Evolutionary conservation across 2,329 filamentous ascomycete genomes (phyloP), one percentile per base, ranked within the genome.

Genomic region (Parastagonospora avenae): DNA sequence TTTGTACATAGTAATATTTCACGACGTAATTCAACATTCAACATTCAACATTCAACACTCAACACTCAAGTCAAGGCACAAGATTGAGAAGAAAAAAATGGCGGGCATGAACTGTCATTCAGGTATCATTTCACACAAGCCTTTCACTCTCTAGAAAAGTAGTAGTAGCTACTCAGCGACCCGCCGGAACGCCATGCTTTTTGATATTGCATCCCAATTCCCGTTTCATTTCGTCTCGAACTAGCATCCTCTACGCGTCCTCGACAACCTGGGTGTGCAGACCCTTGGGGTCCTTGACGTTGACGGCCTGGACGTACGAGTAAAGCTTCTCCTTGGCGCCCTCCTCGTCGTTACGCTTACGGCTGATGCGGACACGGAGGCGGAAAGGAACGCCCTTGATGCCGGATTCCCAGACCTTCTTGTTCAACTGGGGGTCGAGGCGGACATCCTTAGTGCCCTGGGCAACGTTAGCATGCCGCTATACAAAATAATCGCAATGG

Each of bases 331-430:
- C 91, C 86, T 96, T 96, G 79, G 95, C 94, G 74, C 91, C 91
- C 84, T 99, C 94, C 86, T 97, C 94, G 80, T 99, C 94, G 84
- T 99, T 99, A 87, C 94, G 91, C 88, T 96, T 95, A 82, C 94
- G 91, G 77, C 92, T 96, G 83, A 99, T 97, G 82, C 95, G 92
- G 77, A 99, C 88, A 75, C 94, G 93, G 73, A 99, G 85, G 81
- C 95, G 89, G 90, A 89, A 97, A 70, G 93, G 91, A 68, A 97
- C 92, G 76, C 94, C 95, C 90, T 97, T 99, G 85, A 99, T 88
- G 80, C 94, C 94, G 76, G 89, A 85, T 83, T 99, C 94, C 94
- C 94, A 99, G 79, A 99, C 93, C 87, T 99, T 97, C 91, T 99
- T 99, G 90, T 99, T 99, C 76, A 99, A 84, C 83, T 94, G 90